Percentiles rank a stretch among this genome's conserved stretches.
These are phyloP conservation scores for Ophiostoma novo-ulmi DNA, from an alignment of 2,329 filamentous ascomycete species.

Conservation along the genomic window DNA sequence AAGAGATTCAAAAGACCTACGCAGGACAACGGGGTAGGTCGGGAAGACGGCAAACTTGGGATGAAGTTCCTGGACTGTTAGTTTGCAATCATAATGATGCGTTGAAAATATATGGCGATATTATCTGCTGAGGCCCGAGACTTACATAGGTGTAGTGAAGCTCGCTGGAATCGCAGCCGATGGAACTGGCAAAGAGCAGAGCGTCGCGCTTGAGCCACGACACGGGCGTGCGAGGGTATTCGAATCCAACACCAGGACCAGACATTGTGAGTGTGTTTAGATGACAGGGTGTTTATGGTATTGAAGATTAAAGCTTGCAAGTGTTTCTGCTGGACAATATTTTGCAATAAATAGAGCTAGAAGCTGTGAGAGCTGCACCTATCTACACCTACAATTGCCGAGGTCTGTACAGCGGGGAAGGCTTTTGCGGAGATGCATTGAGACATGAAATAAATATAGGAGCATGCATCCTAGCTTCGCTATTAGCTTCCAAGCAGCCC, in stretches of 20 bases:
- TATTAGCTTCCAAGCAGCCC: not conserved
- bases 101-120: too few species aligned
- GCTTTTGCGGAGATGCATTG: conserved; percentile 12
- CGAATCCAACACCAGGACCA: conserved; percentile 63
- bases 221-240: conserved; percentile 70
- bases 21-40: conserved; percentile 77
- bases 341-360: not conserved
- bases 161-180: conserved; percentile 77
- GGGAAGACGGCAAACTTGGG: conserved; percentile 84
- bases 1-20: conserved; percentile 41
- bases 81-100: not conserved
- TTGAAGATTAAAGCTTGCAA: not conserved
- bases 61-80: conserved; percentile 64
- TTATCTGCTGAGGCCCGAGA: too few species aligned
- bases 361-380: too few species aligned
- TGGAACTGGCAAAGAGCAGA: conserved; percentile 83
- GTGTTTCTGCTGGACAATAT: not conserved
- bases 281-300: not conserved
- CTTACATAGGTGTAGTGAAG: conserved; percentile 86
- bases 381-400: conserved; percentile 18
- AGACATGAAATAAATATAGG: not conserved
- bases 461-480: not conserved
- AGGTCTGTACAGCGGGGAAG: conserved; percentile 22
- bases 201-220: conserved; percentile 84
- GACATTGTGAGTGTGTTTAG: conserved; percentile 36